Base-by-base conservation (phyloP, 495 filamentous ascomycete genomes). In the Massariosphaeria phaeospora region DNA sequence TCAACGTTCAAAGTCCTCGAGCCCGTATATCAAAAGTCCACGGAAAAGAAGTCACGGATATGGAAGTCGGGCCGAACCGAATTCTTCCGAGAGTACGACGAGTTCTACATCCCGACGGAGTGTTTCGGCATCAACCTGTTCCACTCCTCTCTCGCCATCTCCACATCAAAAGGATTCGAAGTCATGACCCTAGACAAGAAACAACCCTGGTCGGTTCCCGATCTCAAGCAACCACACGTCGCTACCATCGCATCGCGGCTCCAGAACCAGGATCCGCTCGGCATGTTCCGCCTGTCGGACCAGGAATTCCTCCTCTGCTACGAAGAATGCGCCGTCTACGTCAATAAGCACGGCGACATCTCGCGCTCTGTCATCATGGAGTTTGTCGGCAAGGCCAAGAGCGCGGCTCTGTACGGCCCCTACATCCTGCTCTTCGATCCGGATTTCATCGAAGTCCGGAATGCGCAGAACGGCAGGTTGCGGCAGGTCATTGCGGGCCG, bases 41-140 rank as follows among this genome's bases (percentile, higher is more conserved):
- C 83, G 0, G 84, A 88, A 67, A 85, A 85, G 73, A 85, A 83
- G 53, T 77, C 77, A 20, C 80, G 87, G 8, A 74, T 95, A 33
- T 85, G 84, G 26, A 73, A 73, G 30, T 78, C 77, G 23, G 88
- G 89, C 11, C 82, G 79, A 52, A 96, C 93, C 3, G 93, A 97
- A 63, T 93, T 91, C 67, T 97, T 96, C 82, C 84, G 94, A 55
- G 93, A 97, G 63, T 99, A 88, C 64, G 93, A 96, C 71, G 91
- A 96, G 48, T 99, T 99, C 71, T 99, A 96, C 72, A 91, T 99
- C 59, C 91, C 93, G 6, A 83, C 88, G n/a, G 93, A 99, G 66
- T 93, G 88, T 66, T 95, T 85, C 69, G 84, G 85, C 23, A 87
- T 99, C 64, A 96, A 96, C 71, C 80, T 99, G 40, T 97, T 97